Conservation (phyloP, 495 filamentous ascomycete species). For the Endocarpon pusillum region DNA sequence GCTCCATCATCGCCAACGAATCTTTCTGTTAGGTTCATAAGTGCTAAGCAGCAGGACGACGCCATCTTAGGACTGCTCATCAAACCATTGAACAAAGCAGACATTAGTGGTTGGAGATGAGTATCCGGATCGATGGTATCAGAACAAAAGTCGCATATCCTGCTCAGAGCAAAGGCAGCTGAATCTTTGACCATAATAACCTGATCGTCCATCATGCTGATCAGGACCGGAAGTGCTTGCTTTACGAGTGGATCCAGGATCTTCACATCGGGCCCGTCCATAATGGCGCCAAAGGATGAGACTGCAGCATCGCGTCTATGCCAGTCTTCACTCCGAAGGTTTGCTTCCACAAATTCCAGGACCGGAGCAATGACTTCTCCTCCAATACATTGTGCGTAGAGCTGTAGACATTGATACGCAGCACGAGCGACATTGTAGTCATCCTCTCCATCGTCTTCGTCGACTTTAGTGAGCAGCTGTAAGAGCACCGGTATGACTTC, state of each 20-base stretch:
- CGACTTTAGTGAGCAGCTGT: conserved; percentile 80
- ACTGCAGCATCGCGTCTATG: conserved; percentile 85
- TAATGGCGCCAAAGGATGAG: conserved; percentile 95
- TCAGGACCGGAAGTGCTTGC: conserved; percentile 76
- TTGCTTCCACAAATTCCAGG: conserved; percentile 73
- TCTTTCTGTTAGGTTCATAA: conserved; percentile 95
- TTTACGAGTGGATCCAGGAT: conserved; percentile 81
- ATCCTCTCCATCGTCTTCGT: conserved; percentile 89
- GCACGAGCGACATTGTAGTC: conserved; percentile 94
- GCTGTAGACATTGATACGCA: conserved; percentile 88
- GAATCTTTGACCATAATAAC: conserved; percentile 87
- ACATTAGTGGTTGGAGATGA: conserved; percentile 69
- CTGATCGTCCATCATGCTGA: conserved; percentile 89
- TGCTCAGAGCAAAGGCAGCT: conserved; percentile 89
- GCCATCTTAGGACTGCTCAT: conserved; percentile 93
- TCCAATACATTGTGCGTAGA: conserved; percentile 83
- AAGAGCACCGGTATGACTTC: conserved; percentile 90
- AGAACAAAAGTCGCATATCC: conserved; percentile 81
- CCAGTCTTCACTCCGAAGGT: conserved; percentile 84
- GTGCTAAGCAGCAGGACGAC: conserved; percentile 92
- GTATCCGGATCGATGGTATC: conserved; percentile 69
- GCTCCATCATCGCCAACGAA: conserved; percentile 65
- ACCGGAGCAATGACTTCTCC: conserved; percentile 66
- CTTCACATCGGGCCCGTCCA: conserved; percentile 91
- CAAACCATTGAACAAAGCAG: conserved; percentile 76